phyloP scores from a whole-genome alignment of 2,329 filamentous ascomycete species.

The Ophiostoma sp. region DNA sequence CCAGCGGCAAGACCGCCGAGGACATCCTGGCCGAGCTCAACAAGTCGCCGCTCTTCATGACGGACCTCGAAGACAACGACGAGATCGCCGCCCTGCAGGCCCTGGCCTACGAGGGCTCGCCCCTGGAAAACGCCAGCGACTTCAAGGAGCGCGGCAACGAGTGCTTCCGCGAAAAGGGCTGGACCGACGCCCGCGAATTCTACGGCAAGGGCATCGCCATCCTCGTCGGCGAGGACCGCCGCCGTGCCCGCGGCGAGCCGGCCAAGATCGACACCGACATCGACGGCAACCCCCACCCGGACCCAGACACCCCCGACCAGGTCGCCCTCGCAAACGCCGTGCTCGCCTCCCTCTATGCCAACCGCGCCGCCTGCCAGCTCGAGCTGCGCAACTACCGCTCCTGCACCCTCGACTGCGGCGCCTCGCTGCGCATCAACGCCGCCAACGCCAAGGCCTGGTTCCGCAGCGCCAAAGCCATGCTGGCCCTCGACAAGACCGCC shows the following conservation, averaged over 20 bases:
- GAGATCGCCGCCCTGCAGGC: constrained; percentile 83
- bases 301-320: constrained; percentile 53
- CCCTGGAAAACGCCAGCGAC: constrained; percentile 71
- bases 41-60: constrained; percentile 87
- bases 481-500: constrained; percentile 68
- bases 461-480: constrained; percentile 70
- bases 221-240: constrained; percentile 58
- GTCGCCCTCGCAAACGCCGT: constrained; percentile 55
- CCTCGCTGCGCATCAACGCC: constrained; percentile 71
- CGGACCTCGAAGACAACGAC: constrained; percentile 77
- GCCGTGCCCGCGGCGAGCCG: constrained; percentile 41
- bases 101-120: constrained; percentile 86
- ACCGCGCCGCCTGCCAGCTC: constrained; percentile 85
- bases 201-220: constrained; percentile 82
- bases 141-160: constrained; percentile 95
- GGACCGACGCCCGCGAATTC: constrained; percentile 81
- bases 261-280: constrained; percentile 21
- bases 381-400: constrained; percentile 83
- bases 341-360: constrained; percentile 74
- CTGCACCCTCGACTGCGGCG: constrained; percentile 78
- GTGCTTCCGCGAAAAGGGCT: constrained; percentile 66
- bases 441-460: constrained; percentile 87
- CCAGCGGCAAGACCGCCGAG: constrained; percentile 46
- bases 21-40: constrained; percentile 55
- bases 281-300: constrained; percentile 26